Base-by-base conservation (phyloP, 352 stramenopile genomes). In the Phytophthora tubulina region DNA sequence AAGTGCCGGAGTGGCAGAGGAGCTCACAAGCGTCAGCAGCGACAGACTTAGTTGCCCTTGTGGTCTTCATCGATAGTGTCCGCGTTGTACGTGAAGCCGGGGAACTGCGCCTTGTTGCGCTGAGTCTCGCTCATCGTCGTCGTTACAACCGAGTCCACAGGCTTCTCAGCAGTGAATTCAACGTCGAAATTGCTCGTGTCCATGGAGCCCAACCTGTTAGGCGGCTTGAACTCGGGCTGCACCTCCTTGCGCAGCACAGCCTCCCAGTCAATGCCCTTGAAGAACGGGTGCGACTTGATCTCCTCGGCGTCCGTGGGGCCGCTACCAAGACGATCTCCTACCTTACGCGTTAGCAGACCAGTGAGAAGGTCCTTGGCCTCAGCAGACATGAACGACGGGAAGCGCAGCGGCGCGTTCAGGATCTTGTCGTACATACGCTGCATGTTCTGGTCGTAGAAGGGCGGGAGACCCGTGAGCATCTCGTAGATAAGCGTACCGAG, bases 351-450 rank as follows among this genome's bases (percentile, higher is more conserved):
- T 31, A 98, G 77, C 67, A 98, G 71, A 32, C 85, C 82, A 14
- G 81, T 92, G 31, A 98, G 80, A 56, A 97, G 53, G 66, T 92
- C 86, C 68, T 95, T 95, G 13, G 93, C 93, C 70, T 97, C 88
- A 33, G 87, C 86, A 33, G 89, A 97, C 87, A 98, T 97, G 77
- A 96, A 95, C n/a, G 87, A 95, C 49, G 87, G 86, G 78, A 96
- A 96, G 42, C 87, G 88, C 72, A 98, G 79, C 48, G 91, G 80
- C 52, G 91, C 91, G 76, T 96, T 97, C 35, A 98, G 76, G 71
- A 98, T 98, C 84, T 98, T 98, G 79, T 97, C 89, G 80, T 98
- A 98, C 93, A 98, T 98, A 45, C 88, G 86, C 82, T 97, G 89
- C 84, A 97, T 96, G 79, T 98, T 98, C 77, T 96, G 89, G 82